phyloP scores from a whole-genome alignment of 139 green algal species.

The Coccomyxa sp. region DNA sequence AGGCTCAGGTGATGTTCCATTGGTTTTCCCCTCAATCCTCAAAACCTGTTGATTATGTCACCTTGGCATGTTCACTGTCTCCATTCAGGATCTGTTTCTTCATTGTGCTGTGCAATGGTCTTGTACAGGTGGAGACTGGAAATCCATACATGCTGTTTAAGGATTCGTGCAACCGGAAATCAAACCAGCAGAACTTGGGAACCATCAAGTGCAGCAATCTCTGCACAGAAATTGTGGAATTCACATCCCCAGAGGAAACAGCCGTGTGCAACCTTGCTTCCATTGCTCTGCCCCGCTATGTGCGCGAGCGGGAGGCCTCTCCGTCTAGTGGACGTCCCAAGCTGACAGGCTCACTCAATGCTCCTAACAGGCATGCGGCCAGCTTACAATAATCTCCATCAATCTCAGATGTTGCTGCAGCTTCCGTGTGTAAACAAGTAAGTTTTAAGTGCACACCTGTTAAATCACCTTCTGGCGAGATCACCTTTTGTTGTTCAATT shows the following conservation, averaged over 20 bases:
- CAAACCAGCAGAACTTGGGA: slow-evolving; percentile 95
- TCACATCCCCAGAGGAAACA: slow-evolving; percentile 90
- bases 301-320: slow-evolving; percentile 35
- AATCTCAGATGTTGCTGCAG: neutral
- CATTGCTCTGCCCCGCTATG: slow-evolving; percentile 90
- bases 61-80: neutral
- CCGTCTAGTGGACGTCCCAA: slow-evolving; percentile 34
- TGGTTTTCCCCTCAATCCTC: neutral
- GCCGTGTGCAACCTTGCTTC: slow-evolving; percentile 99
- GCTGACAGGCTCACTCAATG: slow-evolving; percentile 77
- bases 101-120: neutral
- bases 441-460: too few relatives aligned
- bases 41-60: neutral
- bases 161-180: slow-evolving; percentile 95
- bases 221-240: slow-evolving; percentile 99
- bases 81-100: neutral
- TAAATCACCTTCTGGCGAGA: too few relatives aligned
- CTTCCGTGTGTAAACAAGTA: too few relatives aligned
- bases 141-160: slow-evolving; percentile 99
- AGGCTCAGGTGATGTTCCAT: slow-evolving; percentile 68
- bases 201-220: slow-evolving; percentile 99
- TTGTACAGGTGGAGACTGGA: slow-evolving; percentile 86
- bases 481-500: neutral
- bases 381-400: neutral
- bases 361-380: slow-evolving; percentile 40